Conservation (phyloP, 345 rosid genomes). For the Diplotaxis tenuifolia region DNA sequence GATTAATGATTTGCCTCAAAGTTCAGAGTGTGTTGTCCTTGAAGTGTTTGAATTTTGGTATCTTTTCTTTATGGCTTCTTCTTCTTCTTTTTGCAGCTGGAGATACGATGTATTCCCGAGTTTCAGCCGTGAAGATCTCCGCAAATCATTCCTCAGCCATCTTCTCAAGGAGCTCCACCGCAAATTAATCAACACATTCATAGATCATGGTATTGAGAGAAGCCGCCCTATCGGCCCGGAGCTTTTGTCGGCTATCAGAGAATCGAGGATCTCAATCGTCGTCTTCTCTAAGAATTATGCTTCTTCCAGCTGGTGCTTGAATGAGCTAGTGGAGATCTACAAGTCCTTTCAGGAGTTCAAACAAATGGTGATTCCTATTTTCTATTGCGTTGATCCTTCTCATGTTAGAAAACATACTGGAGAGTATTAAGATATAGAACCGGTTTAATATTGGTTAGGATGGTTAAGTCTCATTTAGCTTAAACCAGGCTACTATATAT, state of each 20-base stretch:
- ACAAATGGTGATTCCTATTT: background rate
- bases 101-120: background rate
- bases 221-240: background rate
- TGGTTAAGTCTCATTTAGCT: too few relatives aligned
- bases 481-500: too few relatives aligned
- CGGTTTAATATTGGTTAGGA: too few relatives aligned
- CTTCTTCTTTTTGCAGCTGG: background rate
- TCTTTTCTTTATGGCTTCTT: background rate
- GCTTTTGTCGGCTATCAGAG: slow-evolving; percentile 12
- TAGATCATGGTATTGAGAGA: slow-evolving; percentile 1
- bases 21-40: too few relatives aligned
- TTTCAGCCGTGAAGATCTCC: background rate
- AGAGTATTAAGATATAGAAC: too few relatives aligned
- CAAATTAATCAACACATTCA: slow-evolving; percentile 8
- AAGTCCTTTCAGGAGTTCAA: background rate
- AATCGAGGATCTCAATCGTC: slow-evolving; percentile 7
- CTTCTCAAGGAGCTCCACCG: background rate
- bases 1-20: too few relatives aligned
- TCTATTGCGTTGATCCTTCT: background rate
- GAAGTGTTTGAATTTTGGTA: background rate
- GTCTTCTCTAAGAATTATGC: slow-evolving; percentile 20
- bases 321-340: background rate
- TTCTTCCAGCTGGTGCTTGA: background rate
- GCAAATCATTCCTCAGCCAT: background rate
- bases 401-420: background rate